Evolutionary conservation across 768 basidiomycete genomes (phyloP), one percentile per base, ranked within the genome.

Genomic region (Mycena floridula): DNA sequence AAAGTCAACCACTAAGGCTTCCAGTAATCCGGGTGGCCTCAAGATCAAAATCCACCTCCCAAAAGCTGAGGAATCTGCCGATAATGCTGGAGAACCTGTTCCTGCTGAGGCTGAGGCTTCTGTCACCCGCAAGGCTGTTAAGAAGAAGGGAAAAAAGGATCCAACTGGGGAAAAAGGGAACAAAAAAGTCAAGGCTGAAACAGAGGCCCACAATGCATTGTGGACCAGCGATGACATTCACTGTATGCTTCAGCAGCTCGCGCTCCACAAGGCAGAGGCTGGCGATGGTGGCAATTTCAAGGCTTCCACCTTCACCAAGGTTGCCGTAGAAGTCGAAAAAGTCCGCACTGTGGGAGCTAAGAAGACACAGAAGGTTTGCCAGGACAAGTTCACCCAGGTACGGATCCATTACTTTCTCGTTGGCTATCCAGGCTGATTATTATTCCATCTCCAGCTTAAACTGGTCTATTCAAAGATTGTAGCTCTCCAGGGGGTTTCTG

Each of bases 231-330:
- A 37, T 7, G 57, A 61, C 25, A 54, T 56, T 39, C 23, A 21
- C 22, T 39, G 38, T 4, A 16, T 61, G 2, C 28, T 58, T 3
- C 25, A 54, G 28, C 57, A 47, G 41, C 45, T 60, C 16, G 22
- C 50, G 18, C 54, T 54, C 5, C 36, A 59, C 47, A 49, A 44
- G 35, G 49, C 58, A 11, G 55, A 53, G 28, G 58, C 56, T n/a
- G 56, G 59, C 1, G 54, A 61, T 46, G 50, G 57, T 22, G 47
- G 47, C 1, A 59, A 47, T 37, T 59, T 57, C 45, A 58, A 55
- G 40, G 37, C 20, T 5, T 13, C 47, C 2, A 58, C 44, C 4
- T 59, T 53, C 36, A 35, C 49, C 26, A 2, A 22, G 35, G 56
- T 51, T 16, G 26, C 38, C 1, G 15, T 3, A 2, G 5, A n/a